A percentile compares a stretch with the other conserved stretches of the same genome.
Evolutionary conservation across 2,329 filamentous ascomycete species (phyloP).

Genomic region (Cladophialophora immunda): DNA sequence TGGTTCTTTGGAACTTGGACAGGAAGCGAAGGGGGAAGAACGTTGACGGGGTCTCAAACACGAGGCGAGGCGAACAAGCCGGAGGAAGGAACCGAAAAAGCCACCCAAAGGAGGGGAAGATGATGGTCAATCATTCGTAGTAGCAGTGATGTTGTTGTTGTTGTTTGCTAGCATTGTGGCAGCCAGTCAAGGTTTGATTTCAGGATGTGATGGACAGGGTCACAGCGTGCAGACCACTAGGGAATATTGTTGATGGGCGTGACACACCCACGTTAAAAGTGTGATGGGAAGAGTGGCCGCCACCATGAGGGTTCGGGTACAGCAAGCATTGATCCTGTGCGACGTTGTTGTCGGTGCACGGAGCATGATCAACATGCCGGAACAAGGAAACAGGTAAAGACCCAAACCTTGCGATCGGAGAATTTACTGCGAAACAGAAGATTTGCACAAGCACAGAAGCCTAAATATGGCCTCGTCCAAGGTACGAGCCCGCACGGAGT

Average conservation of each 20-base stretch:
- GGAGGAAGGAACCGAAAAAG: neutral
- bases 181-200: neutral
- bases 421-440: conserved; percentile 1
- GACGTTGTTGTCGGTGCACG: neutral
- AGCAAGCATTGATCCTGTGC: neutral
- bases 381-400: neutral
- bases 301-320: neutral
- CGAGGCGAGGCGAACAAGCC: conserved; percentile 10
- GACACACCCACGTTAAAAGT: neutral
- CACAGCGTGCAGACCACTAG: conserved; percentile 22
- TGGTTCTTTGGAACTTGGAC: neutral
- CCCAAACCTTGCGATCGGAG: conserved; percentile 1
- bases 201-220: conserved; percentile 2
- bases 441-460: neutral
- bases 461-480: neutral
- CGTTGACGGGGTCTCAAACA: conserved; percentile 5
- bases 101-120: neutral
- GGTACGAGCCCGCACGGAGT: neutral
- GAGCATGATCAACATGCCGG: conserved; percentile 3
- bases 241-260: conserved; percentile 22
- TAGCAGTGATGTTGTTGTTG: too few relatives aligned
- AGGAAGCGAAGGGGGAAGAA: neutral
- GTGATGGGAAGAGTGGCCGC: conserved; percentile 8
- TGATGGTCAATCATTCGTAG: too few relatives aligned
- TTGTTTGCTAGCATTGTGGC: neutral